These are phyloP conservation scores for Ilyonectria robusta DNA, from an alignment of 2,329 filamentous ascomycete species.

Conservation along the genomic window DNA sequence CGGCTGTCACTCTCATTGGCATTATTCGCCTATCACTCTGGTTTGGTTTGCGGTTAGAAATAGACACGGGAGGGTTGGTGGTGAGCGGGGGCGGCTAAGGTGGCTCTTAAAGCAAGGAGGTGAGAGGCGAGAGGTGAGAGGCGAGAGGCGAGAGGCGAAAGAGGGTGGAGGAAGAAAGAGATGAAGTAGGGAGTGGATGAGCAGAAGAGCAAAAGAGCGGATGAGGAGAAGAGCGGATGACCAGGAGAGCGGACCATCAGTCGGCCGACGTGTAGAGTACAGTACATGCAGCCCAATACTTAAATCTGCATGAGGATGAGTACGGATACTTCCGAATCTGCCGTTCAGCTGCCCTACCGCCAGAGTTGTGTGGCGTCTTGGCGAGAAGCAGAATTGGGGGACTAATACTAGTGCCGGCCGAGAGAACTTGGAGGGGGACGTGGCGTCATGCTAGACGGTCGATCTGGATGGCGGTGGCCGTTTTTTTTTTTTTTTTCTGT, in stretches of 20 bases:
- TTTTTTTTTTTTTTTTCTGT: not conserved
- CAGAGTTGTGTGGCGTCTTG: too few relatives aligned
- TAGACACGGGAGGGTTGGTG: not conserved
- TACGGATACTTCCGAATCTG: too few relatives aligned
- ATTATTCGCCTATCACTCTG: not conserved
- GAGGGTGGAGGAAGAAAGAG: not conserved
- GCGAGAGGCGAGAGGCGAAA: not conserved
- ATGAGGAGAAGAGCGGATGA: not conserved
- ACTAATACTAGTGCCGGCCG: not conserved
- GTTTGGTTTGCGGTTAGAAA: too few relatives aligned
- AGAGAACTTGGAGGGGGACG: not conserved
- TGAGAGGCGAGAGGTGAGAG: too few relatives aligned
- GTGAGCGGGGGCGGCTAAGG: too few relatives aligned
- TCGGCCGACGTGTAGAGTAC: not conserved
- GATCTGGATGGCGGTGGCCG: not conserved
- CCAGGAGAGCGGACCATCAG: not conserved
- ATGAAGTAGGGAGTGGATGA: not conserved
- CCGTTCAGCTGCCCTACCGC: too few relatives aligned
- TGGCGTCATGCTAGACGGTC: not conserved
- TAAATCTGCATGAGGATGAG: too few relatives aligned
- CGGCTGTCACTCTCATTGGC: too few relatives aligned
- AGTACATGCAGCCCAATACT: too few relatives aligned
- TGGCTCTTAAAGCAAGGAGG: not conserved
- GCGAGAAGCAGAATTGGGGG: too few relatives aligned
- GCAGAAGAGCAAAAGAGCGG: not conserved